Evolutionary conservation across 2,329 filamentous ascomycete genomes (phyloP).

Genomic region (Tolypocladium amazonense): DNA sequence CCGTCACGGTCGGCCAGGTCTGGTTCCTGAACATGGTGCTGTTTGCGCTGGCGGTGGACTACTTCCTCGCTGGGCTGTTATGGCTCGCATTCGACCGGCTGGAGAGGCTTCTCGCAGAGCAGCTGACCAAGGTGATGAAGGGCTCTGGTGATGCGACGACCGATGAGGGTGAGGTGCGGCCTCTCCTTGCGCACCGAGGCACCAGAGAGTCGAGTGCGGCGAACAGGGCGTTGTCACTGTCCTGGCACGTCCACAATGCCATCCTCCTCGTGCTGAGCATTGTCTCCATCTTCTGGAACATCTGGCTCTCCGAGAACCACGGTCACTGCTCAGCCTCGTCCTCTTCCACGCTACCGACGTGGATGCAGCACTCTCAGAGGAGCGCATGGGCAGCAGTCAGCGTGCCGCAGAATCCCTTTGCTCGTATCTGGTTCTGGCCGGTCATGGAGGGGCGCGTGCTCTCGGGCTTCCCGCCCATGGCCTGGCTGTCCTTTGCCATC

Average conservation of each 20-base stretch:
- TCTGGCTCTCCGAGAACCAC: constrained; percentile 29
- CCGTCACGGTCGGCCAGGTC: constrained; percentile 18
- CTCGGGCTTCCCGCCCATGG: constrained; percentile 32
- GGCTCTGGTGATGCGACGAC: constrained; percentile 2
- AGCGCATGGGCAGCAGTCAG: background rate
- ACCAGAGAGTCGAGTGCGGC: background rate
- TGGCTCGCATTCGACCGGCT: constrained; percentile 26
- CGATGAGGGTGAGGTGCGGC: constrained; percentile 17
- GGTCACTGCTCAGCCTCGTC: constrained; percentile 20
- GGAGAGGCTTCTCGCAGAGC: constrained; percentile 19
- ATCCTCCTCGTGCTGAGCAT: constrained; percentile 20
- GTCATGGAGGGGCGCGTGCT: constrained; percentile 17
- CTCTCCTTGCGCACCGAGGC: constrained; percentile 13
- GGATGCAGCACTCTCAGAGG: background rate
- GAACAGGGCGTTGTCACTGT: constrained; percentile 10
- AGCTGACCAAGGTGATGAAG: constrained; percentile 10
- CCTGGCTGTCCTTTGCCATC: constrained; percentile 35
- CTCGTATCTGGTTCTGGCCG: constrained; percentile 30
- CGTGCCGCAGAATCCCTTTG: constrained; percentile 12
- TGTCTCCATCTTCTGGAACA: constrained; percentile 34
- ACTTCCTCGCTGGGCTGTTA: constrained; percentile 29
- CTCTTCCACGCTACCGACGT: background rate
- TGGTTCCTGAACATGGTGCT: constrained; percentile 34
- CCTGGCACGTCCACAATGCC: constrained; percentile 30
- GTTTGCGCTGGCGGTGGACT: constrained; percentile 33